Percentiles rank a stretch among this genome's conserved stretches.
Conservation (phyloP, 164 flowering plant genomes). For the Stephania yunnanensis region DNA sequence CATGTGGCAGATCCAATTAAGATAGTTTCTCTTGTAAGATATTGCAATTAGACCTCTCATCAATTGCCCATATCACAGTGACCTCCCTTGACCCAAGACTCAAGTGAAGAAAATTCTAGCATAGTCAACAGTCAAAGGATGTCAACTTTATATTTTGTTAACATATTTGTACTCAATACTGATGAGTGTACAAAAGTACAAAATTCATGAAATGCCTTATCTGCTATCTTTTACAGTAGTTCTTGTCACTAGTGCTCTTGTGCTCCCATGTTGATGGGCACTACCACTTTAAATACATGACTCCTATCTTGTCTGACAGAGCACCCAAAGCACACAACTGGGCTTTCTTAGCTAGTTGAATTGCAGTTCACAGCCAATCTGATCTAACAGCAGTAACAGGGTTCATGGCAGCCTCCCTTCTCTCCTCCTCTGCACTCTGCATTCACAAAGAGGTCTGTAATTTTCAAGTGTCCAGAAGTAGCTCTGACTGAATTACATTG, state of each 20-base stretch:
- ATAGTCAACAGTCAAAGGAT: neutral
- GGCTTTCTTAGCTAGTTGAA: neutral
- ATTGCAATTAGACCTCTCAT: neutral
- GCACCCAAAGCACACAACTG: neutral
- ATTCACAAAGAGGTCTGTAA: conserved; percentile 53
- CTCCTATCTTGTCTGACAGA: neutral
- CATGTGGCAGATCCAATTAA: neutral
- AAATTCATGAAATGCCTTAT: neutral
- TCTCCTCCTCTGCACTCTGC: conserved; percentile 53
- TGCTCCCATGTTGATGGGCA: neutral
- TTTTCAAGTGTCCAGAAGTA: neutral
- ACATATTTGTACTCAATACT: neutral
- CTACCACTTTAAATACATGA: neutral
- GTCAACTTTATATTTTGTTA: neutral
- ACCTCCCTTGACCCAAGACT: neutral
- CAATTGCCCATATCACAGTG: neutral
- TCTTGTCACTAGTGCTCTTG: neutral
- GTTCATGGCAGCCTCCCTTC: conserved; percentile 58
- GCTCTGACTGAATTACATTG: neutral
- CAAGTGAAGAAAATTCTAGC: neutral
- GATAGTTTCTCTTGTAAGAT: neutral
- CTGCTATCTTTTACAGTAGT: neutral
- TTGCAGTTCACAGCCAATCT: too few species aligned
- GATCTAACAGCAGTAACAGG: too few species aligned
- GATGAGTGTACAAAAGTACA: too few species aligned